A percentile compares a stretch with the other conserved stretches of the same genome.
Evolutionary conservation across 768 basidiomycete species (phyloP).

Genomic region (Suillus hirtellus): DNA sequence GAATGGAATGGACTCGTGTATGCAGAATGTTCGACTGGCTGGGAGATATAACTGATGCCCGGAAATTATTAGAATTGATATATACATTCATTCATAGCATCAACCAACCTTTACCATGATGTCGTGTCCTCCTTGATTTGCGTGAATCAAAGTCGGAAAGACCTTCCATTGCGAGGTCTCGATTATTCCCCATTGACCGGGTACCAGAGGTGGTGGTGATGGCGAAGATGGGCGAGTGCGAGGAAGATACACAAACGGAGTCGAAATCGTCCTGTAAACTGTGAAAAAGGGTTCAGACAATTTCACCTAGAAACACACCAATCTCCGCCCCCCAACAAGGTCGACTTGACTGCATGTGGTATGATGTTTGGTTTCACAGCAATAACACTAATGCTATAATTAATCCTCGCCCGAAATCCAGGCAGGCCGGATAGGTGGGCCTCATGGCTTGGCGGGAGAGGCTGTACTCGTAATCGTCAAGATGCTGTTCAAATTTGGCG

Average conservation of each 20-base stretch:
- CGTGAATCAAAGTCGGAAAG: conserved; percentile 42
- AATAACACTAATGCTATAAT: conserved; percentile 58
- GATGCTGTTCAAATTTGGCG: not conserved
- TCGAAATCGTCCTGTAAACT: conserved; percentile 49
- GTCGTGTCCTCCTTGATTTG: conserved; percentile 42
- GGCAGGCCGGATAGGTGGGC: conserved; percentile 71
- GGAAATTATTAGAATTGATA: conserved; percentile 23
- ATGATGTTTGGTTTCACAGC: conserved; percentile 49
- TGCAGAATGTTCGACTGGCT: conserved; percentile 56
- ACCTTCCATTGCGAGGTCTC: conserved; percentile 51
- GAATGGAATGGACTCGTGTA: conserved; percentile 65
- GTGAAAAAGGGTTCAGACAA: conserved; percentile 1
- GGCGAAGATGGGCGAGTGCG: conserved; percentile 60
- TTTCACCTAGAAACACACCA: conserved; percentile 41
- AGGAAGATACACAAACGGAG: conserved; percentile 65
- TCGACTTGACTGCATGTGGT: conserved; percentile 49
- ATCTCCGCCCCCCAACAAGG: conserved; percentile 52
- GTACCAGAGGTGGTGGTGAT: conserved; percentile 47
- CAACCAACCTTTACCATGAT: conserved; percentile 36
- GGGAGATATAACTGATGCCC: conserved; percentile 53
- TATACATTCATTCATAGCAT: not conserved
- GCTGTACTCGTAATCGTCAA: conserved; percentile 36
- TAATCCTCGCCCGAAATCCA: conserved; percentile 66
- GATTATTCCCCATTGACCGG: conserved; percentile 39
- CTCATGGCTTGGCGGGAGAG: conserved; percentile 69